Base-by-base conservation (phyloP, 768 basidiomycete genomes). In the Leccinum broughii region DNA sequence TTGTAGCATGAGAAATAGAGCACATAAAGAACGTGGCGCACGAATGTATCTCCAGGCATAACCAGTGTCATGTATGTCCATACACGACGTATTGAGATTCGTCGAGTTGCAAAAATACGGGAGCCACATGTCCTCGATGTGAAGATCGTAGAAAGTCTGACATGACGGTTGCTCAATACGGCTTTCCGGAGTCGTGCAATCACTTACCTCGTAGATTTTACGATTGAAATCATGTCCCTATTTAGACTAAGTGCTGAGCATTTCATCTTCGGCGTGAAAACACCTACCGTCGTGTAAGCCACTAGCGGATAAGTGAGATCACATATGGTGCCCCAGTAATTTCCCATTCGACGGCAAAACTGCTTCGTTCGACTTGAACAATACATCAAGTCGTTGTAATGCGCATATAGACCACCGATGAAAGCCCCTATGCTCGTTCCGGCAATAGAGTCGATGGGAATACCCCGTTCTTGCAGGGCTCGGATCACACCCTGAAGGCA, bases 101-200 rank as follows among this genome's bases (percentile, higher is more conserved):
- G 97, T 96, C 3, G 96, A 93, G 68, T 98, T 98, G 76, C 95
- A 97, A 76, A 96, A 98, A 78, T 86, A 98, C 4, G 96, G 97
- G 6, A 99, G 80, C 97, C 96, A 98, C 92, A 97, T 96, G 75
- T 97, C 95, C 75, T 94, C 91, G 44, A 93, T 93, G 66, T 98
- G 95, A 46, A 95, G 85, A 73, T 93, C 93, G 66, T 94, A 96
- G 72, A 97, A 96, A 17, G 92, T 86, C 85, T 93, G 64, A 34
- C 63, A 64, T 39, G 20, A 2, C 20, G 20, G 44, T 46, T 30
- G 20, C n/a, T 69, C 13, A 66, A 56, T 2, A 50, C 35, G 7
- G 51, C 44, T 51, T 57, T 15, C 30, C 55, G 30, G 62, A 51
- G 44, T 13, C 10, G 10, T 4, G 20, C 9, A 5, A 48, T 44